Percentiles rank a stretch among this genome's conserved stretches.
Evolutionary conservation across 805 yeast species (phyloP).

Genomic region (Yamadazyma endophytica): DNA sequence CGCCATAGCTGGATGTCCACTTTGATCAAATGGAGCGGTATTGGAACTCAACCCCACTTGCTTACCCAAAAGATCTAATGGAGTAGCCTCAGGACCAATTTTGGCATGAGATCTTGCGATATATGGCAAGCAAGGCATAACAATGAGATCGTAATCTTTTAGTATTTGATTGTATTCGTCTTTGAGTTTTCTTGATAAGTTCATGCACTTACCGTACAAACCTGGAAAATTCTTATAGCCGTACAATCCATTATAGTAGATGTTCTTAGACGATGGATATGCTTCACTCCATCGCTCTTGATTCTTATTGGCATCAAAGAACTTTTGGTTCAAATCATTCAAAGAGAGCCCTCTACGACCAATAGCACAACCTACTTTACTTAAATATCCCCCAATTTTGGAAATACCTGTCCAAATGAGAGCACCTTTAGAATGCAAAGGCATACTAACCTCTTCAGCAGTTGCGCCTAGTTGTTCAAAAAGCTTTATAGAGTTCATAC

Average conservation of each 20-base stretch:
- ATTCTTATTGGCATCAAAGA: constrained; percentile 2
- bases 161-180: constrained; percentile 26
- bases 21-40: constrained; percentile 30
- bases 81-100: constrained; percentile 15
- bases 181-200: constrained; percentile 25
- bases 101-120: constrained; percentile 23
- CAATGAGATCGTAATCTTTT: constrained; percentile 24
- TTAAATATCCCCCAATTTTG: constrained; percentile 17
- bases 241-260: constrained; percentile 25
- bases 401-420: constrained; percentile 32
- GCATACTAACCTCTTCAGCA: constrained; percentile 29
- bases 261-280: constrained; percentile 16
- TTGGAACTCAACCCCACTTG: constrained; percentile 31
- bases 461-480: constrained; percentile 27
- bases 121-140: constrained; percentile 27
- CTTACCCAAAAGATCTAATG: constrained; percentile 18
- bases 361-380: constrained; percentile 11
- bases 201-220: constrained; percentile 27
- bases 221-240: constrained; percentile 27
- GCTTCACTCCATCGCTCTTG: constrained; percentile 14
- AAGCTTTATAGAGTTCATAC: constrained; percentile 22
- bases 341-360: constrained; percentile 17
- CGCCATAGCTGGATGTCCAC: constrained; percentile 35
- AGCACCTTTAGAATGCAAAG: constrained; percentile 32
- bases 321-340: constrained; percentile 13